Base-by-base conservation (phyloP, 2,329 filamentous ascomycete genomes). In the Ascochyta viciae-villosae region DNA sequence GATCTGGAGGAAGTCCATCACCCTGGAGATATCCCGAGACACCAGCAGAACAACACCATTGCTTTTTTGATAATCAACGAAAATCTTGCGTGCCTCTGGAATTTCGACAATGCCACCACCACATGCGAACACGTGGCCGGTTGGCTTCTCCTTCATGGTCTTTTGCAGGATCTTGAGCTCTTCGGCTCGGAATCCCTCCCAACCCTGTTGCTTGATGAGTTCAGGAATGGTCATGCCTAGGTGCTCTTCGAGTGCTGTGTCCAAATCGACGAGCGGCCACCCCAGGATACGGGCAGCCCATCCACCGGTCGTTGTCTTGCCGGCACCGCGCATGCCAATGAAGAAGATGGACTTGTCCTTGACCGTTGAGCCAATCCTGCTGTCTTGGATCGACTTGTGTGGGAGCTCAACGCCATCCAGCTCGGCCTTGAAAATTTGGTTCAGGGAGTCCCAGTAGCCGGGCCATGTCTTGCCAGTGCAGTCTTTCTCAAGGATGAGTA, bases 391-490 rank as follows among this genome's bases (percentile, higher is more conserved):
- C 23, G 76, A 74, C 41, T 78, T 70, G 12, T 61, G 60, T 9
- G 61, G 57, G 8, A 74, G 64, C 65, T 96, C 92, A 33, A 88
- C 85, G 12, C 95, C 95, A 57, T 88, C 85, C n/a, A 98, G 80
- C 26, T 83, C 78, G 26, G 90, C 90, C 31, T 87, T 83, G 80
- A 97, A 99, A 13, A 86, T 85, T 64, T 90, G 87, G 22, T 88
- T 88, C 52, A 98, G 78, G 16, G 88, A 87, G 75, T 99, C 95
- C 95, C 95, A 99, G 92, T 95, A 99, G 9, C 94, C 95, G 0
- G 95, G 95, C 95, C 95, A 99, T 2, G 95, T 99, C 82, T 99
- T 99, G 37, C 90, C 93, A 3, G 92, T 91, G 73, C 95, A 99
- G 69, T 96, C 92, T 57, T 92, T 89, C 74, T 99, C 95, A 2